Conservation (phyloP, 1,284 basidiomycete species). For the Schizophyllum commune region DNA sequence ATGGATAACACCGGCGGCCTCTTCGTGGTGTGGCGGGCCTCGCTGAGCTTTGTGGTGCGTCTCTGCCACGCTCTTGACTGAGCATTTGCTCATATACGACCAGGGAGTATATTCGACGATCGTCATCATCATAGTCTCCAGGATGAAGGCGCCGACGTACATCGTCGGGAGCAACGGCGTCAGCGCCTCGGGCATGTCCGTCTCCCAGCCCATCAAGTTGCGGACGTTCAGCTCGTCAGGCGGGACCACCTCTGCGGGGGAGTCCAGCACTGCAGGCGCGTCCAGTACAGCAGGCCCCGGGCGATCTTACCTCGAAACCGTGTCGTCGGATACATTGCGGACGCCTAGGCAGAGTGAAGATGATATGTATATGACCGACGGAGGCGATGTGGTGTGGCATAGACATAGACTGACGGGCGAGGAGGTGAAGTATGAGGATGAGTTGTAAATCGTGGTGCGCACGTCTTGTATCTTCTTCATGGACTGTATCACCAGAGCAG, state of each 20-base stretch:
- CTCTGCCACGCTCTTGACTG: not conserved
- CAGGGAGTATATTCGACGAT: constrained; percentile 4
- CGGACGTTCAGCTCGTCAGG: not conserved
- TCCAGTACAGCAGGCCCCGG: not conserved
- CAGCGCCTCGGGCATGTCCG: not conserved
- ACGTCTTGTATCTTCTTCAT: no score
- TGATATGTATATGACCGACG: not conserved
- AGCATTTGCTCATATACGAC: not conserved
- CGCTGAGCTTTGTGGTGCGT: constrained; percentile 9
- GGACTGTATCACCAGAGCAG: no score
- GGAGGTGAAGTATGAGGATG: not conserved
- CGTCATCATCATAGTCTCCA: constrained; percentile 3
- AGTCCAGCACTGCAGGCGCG: not conserved
- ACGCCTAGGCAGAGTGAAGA: not conserved
- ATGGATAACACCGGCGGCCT: not conserved
- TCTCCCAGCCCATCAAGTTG: not conserved
- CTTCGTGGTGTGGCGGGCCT: constrained; percentile 11
- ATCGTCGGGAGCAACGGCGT: not conserved
- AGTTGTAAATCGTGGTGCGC: not conserved
- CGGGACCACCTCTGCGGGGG: not conserved
- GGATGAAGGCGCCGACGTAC: not conserved
- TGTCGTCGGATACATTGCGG: not conserved
- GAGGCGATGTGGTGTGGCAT: not conserved
- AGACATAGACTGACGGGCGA: not conserved
- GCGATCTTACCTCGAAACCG: not conserved